These are phyloP conservation scores for Polygonum aviculare DNA, from an alignment of 148 eudicot genomes.

Conservation along the genomic window DNA sequence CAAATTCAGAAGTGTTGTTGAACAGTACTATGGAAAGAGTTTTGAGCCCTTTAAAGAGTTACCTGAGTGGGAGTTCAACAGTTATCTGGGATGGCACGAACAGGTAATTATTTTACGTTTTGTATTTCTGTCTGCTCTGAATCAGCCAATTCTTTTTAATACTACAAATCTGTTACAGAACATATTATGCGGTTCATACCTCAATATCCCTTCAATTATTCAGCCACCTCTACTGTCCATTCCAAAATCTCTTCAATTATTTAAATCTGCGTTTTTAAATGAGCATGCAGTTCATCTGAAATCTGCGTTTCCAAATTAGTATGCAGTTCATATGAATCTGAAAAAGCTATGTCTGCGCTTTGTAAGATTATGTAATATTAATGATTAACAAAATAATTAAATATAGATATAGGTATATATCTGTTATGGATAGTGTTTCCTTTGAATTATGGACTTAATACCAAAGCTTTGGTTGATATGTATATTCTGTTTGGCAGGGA, in stretches of 20 bases:
- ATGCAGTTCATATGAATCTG: no score
- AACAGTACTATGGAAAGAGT: slow-evolving; percentile 83
- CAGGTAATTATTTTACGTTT: slow-evolving; percentile 43
- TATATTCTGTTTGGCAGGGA: slow-evolving; percentile 41
- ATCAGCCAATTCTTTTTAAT: background rate
- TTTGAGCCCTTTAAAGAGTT: slow-evolving; percentile 80
- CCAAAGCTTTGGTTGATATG: background rate
- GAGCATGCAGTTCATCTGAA: no score
- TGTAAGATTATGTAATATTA: background rate
- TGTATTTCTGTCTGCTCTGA: background rate
- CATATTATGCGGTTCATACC: background rate
- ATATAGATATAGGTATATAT: background rate
- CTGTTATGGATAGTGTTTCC: background rate
- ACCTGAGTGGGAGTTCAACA: slow-evolving; percentile 95
- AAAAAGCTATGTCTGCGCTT: no score
- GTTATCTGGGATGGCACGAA: slow-evolving; percentile 95
- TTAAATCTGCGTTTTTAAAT: no score
- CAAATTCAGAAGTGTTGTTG: slow-evolving; percentile 81
- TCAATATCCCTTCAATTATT: background rate
- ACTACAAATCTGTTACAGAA: background rate
- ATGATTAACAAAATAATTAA: background rate
- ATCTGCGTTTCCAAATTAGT: no score
- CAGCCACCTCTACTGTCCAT: background rate
- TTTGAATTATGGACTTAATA: background rate
- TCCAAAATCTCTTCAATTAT: background rate